Conservation (phyloP, 306 rosid genomes). For the Rosa multiflora region DNA sequence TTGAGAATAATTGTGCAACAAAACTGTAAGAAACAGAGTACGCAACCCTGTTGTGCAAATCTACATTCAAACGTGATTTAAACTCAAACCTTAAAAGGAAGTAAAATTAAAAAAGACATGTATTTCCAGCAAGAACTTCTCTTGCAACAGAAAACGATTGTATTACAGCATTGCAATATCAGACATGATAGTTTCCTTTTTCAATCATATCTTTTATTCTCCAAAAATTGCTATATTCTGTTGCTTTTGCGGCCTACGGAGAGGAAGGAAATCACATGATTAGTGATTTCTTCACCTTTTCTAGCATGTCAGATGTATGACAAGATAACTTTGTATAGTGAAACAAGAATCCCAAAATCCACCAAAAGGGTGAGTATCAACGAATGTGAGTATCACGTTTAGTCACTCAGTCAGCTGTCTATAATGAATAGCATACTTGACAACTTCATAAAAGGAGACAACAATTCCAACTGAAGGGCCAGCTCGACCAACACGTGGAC, state of each 20-base stretch:
- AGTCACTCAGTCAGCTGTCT: conserved; percentile 36
- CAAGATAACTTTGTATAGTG: neutral
- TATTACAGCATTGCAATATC: neutral
- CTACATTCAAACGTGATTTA: neutral
- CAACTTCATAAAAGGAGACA: conserved; percentile 84
- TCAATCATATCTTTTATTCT: neutral
- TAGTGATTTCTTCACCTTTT: neutral
- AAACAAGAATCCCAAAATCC: neutral
- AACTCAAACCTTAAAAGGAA: neutral
- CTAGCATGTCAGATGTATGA: neutral
- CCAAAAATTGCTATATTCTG: neutral
- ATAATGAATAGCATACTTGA: conserved; percentile 59
- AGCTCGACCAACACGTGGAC: conserved; percentile 78
- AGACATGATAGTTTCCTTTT: neutral
- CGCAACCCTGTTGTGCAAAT: neutral
- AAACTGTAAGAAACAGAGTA: no score
- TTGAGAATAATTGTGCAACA: no score
- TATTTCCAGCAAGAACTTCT: neutral
- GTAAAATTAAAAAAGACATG: neutral
- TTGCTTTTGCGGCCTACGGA: neutral
- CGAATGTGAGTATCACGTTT: neutral
- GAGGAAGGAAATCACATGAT: neutral
- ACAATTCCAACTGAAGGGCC: conserved; percentile 97
- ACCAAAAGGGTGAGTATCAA: neutral
- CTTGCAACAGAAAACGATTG: neutral